Base-by-base conservation (phyloP, 2,329 filamentous ascomycete genomes). In the Cadophora malorum region DNA sequence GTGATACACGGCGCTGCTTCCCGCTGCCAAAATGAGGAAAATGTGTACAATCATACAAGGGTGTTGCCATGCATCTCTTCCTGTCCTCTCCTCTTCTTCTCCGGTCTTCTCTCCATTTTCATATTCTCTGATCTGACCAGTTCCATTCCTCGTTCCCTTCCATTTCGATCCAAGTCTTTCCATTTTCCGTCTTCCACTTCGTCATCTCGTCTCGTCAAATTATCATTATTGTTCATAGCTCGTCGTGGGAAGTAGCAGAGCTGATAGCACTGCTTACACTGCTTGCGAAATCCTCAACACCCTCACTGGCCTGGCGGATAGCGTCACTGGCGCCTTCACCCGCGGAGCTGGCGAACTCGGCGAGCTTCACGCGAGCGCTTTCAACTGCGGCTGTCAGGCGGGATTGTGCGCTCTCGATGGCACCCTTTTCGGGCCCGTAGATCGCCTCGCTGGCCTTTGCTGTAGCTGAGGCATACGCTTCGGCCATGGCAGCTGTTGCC, bases 221-320 rank as follows among this genome's bases (percentile, higher is more conserved):
- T 62, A 67, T 68, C 50, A 65, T 68, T 49, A 68, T 64, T 55
- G 35, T 35, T 79, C 74, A 86, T 78, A 87, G 79, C 78, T 87
- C 84, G 74, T 86, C 85, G 75, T 83, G 85, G 63, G 79, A 78
- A 1, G 83, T 83, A 14, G 80, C 82, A 52, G 79, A 75, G 60
- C 71, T 75, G 25, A 80, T 77, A 12, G 78, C 78, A 69, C 77
- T 80, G 71, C 78, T 80, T 12, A 83, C 80, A 68, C 78, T 82
- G 71, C 81, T 85, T 4, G 81, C 83, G 61, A 80, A 79, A 14
- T 83, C 80, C 66, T 82, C 83, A 2, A 81, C 81, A 7, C 78
- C 80, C 56, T 77, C 79, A 56, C 76, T 78, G 25, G 80, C 81
- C 33, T 78, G 79, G 35, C 78, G 78, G 2, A 76, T 73, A 19